Evolutionary conservation across 495 filamentous ascomycete genomes (phyloP).

Genomic region (Talaromyces stipitatus): DNA sequence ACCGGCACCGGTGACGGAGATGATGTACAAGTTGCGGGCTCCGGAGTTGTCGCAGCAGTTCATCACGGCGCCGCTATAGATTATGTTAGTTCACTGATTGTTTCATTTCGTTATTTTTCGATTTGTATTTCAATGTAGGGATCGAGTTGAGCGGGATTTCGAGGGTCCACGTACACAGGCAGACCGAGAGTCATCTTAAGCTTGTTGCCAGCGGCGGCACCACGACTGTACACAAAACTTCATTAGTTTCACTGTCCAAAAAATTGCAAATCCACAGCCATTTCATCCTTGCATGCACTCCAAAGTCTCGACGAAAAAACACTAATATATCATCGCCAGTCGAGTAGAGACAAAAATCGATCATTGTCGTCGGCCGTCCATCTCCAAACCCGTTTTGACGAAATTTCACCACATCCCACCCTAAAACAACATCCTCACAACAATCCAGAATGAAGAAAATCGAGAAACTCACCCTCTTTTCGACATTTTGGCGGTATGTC

Average conservation of each 20-base stretch:
- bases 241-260: constrained; percentile 19
- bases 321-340: neutral
- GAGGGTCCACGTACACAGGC: constrained; percentile 76
- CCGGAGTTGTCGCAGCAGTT: constrained; percentile 98
- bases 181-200: constrained; percentile 99
- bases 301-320: neutral
- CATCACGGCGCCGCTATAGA: constrained; percentile 81
- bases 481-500: constrained; percentile 49
- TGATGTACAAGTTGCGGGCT: constrained; percentile 99
- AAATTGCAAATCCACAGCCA: neutral
- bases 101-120: neutral
- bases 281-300: neutral
- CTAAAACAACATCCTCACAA: neutral
- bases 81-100: neutral
- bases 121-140: neutral
- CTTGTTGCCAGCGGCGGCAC: constrained; percentile 97
- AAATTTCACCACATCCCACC: neutral
- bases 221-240: constrained; percentile 44
- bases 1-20: constrained; percentile 98
- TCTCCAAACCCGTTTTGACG: neutral
- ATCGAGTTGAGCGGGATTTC: constrained; percentile 10
- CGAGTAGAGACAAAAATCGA: neutral
- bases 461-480: constrained; percentile 43
- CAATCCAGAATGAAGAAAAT: neutral
- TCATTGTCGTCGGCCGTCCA: neutral